Evolutionary conservation across 495 filamentous ascomycete species (phyloP).

Genomic region (Astrothelium macrocarpum): DNA sequence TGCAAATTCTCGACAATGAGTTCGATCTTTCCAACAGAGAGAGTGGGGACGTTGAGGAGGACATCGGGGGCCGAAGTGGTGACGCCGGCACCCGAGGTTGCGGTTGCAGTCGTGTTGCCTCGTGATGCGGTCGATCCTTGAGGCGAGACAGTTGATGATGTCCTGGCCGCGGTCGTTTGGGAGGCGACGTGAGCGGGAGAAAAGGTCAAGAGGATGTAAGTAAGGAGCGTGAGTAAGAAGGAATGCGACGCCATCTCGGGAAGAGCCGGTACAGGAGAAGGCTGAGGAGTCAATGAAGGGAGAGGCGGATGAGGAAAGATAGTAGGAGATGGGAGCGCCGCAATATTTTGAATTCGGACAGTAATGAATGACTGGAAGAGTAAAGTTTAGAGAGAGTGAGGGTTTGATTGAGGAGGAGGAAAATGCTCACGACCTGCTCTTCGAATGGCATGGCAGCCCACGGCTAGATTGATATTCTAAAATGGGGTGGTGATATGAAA

Average conservation of each 20-base stretch:
- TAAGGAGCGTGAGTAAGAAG: background rate
- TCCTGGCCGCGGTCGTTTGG: constrained; percentile 14
- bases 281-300: background rate
- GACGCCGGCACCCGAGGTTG: constrained; percentile 15
- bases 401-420: background rate
- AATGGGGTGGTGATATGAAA: background rate
- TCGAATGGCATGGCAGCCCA: background rate
- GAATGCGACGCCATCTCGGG: constrained; percentile 3
- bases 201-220: constrained; percentile 5
- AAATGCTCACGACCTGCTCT: background rate
- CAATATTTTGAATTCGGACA: background rate
- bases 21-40: constrained; percentile 46
- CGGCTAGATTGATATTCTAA: background rate
- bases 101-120: constrained; percentile 13
- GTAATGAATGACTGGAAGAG: constrained; percentile 1
- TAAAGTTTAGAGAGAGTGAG: background rate
- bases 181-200: constrained; percentile 8
- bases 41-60: constrained; percentile 42
- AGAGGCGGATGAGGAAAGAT: background rate
- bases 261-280: background rate
- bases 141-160: constrained; percentile 7
- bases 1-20: constrained; percentile 45
- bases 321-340: background rate
- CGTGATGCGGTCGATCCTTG: background rate
- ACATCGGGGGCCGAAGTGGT: constrained; percentile 41